Evolutionary conservation across 257 asterid genomes (phyloP).

Genomic region (Petunia secreta): DNA sequence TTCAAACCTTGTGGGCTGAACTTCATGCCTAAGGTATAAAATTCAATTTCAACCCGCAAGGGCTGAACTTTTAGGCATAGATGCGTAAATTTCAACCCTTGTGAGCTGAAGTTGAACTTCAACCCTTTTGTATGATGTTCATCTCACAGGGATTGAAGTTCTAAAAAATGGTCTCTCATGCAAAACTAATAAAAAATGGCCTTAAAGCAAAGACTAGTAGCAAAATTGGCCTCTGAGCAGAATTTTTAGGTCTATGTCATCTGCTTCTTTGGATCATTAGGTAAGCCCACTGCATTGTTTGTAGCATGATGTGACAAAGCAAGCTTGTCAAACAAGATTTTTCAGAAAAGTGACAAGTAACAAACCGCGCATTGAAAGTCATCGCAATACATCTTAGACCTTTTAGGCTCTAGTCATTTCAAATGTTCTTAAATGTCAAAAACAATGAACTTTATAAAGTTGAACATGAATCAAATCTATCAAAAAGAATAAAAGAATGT

Average conservation of each 20-base stretch:
- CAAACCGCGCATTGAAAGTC: slow-evolving; percentile 6
- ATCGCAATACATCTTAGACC: not conserved
- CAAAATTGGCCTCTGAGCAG: not conserved
- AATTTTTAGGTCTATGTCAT: slow-evolving; percentile 12
- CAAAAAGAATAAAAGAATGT: not conserved
- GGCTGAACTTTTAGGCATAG: no score
- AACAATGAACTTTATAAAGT: not conserved
- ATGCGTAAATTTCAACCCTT: no score
- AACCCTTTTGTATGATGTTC: no score
- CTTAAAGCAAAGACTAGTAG: no score
- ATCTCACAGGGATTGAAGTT: no score
- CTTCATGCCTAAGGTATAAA: no score
- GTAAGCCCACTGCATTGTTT: no score
- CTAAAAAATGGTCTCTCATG: no score
- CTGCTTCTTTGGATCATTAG: slow-evolving; percentile 2
- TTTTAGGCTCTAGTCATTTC: slow-evolving; percentile 16
- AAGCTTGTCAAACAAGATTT: slow-evolving; percentile 18
- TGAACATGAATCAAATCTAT: not conserved
- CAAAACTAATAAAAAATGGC: no score
- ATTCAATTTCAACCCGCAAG: no score
- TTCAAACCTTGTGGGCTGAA: no score
- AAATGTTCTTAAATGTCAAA: not conserved
- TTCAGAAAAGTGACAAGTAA: slow-evolving; percentile 13
- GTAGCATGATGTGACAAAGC: slow-evolving; percentile 21
- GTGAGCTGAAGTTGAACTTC: no score